Evolutionary conservation across 495 filamentous ascomycete species (phyloP).

Genomic region (Podospora fimiseda): DNA sequence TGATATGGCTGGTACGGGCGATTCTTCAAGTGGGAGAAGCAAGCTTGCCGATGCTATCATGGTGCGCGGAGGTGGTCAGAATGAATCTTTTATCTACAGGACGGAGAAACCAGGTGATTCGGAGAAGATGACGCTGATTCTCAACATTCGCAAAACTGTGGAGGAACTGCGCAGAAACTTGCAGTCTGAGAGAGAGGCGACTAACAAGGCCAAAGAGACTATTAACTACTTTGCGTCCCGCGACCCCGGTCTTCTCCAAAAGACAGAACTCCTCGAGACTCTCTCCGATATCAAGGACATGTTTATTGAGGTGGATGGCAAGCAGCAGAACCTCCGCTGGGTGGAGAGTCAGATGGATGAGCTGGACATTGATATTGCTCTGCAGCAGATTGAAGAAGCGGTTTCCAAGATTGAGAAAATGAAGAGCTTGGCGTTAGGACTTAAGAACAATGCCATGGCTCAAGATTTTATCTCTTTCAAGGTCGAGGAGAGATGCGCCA

Average conservation of each 20-base stretch:
- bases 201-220: conserved; percentile 68
- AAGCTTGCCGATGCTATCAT: conserved; percentile 82
- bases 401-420: conserved; percentile 78
- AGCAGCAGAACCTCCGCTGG: conserved; percentile 91
- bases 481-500: conserved; percentile 76
- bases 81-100: conserved; percentile 86
- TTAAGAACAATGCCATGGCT: conserved; percentile 77
- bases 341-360: conserved; percentile 94
- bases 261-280: conserved; percentile 61
- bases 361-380: conserved; percentile 88
- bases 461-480: conserved; percentile 86
- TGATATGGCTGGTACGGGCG: conserved; percentile 65
- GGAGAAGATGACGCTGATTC: conserved; percentile 73
- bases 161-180: conserved; percentile 81
- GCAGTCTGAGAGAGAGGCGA: conserved; percentile 75
- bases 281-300: conserved; percentile 68
- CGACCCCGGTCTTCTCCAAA: conserved; percentile 63
- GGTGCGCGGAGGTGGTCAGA: conserved; percentile 70
- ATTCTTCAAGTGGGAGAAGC: conserved; percentile 50
- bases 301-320: conserved; percentile 91
- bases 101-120: conserved; percentile 65
- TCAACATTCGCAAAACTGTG: conserved; percentile 82
- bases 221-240: conserved; percentile 74
- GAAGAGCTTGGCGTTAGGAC: conserved; percentile 63
- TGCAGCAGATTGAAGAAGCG: conserved; percentile 82